These are phyloP conservation scores for Erucastrum elatum DNA, from an alignment of 345 rosid genomes.

Conservation along the genomic window DNA sequence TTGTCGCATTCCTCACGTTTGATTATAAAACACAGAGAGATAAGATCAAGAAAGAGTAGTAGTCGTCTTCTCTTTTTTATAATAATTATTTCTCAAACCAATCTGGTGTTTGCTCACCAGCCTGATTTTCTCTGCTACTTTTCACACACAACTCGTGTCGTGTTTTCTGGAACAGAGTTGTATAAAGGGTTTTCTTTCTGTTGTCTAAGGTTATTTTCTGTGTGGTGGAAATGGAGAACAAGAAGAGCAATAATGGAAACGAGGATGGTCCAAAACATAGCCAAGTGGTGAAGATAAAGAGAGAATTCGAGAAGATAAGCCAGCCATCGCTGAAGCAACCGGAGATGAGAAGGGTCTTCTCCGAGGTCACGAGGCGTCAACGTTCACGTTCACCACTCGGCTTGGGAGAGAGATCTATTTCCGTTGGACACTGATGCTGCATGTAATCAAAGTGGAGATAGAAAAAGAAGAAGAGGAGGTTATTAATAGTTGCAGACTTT, in stretches of 20 bases:
- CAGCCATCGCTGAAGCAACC: slow-evolving; percentile 53
- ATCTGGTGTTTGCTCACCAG: slow-evolving; percentile 27
- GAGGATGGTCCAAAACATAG: slow-evolving; percentile 51
- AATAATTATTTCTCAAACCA: slow-evolving; percentile 2
- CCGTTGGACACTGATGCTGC: slow-evolving; percentile 44
- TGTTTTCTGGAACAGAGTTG: slow-evolving; percentile 2
- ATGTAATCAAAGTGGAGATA: neutral
- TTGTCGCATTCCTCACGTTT: slow-evolving; percentile 1
- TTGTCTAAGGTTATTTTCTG: neutral
- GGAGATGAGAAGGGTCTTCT: slow-evolving; percentile 48
- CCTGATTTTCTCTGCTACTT: slow-evolving; percentile 18
- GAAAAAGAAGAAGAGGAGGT: neutral
- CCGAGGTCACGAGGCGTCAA: slow-evolving; percentile 44
- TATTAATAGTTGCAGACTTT: slow-evolving; percentile 21
- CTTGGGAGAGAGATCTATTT: slow-evolving; percentile 51
- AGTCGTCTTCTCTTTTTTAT: neutral
- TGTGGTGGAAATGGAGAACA: slow-evolving; percentile 35
- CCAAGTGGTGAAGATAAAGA: slow-evolving; percentile 66
- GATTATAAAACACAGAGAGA: slow-evolving; percentile 13
- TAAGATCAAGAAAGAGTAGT: slow-evolving; percentile 7
- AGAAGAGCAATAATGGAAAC: slow-evolving; percentile 4
- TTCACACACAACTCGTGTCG: slow-evolving; percentile 23
- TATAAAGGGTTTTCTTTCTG: slow-evolving; percentile 1
- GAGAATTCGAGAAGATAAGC: slow-evolving; percentile 51
- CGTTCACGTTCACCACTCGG: slow-evolving; percentile 66